phyloP scores from a whole-genome alignment of 805 yeast species.

The Ogataea ramenticola region DNA sequence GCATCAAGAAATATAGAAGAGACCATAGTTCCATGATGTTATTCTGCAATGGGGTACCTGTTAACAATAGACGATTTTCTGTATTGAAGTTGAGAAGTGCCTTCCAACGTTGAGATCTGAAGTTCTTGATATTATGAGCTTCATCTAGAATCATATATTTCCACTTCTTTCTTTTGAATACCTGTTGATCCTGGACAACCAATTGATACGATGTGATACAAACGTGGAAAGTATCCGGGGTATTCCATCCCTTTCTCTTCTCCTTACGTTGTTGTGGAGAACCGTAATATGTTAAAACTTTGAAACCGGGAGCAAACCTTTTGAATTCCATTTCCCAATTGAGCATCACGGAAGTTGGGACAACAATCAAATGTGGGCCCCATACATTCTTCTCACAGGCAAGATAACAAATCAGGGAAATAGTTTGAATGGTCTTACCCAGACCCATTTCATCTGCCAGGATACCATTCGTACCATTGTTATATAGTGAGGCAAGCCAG shows the following conservation, averaged over 20 bases:
- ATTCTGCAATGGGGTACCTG: constrained; percentile 97
- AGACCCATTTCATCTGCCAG: constrained; percentile 99
- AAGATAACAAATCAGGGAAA: constrained; percentile 73
- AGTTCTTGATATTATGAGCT: constrained; percentile 96
- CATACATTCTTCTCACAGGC: constrained; percentile 92
- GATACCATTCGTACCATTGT: constrained; percentile 90
- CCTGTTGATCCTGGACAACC: constrained; percentile 95
- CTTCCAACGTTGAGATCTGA: constrained; percentile 95
- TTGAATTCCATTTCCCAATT: constrained; percentile 99
- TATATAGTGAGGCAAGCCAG: constrained; percentile 93
- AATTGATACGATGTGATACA: constrained; percentile 96
- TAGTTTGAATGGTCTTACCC: constrained; percentile 95
- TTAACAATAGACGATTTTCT: constrained; percentile 74
- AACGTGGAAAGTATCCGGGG: constrained; percentile 90
- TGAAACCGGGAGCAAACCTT: constrained; percentile 96
- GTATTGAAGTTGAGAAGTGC: constrained; percentile 91
- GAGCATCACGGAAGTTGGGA: constrained; percentile 94
- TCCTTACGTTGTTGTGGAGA: constrained; percentile 95
- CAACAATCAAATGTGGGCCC: constrained; percentile 98
- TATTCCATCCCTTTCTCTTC: constrained; percentile 96
- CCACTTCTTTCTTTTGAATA: constrained; percentile 90
- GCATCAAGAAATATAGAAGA: constrained; percentile 89
- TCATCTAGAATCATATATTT: constrained; percentile 95
- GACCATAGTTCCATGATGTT: constrained; percentile 97
- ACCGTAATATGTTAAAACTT: constrained; percentile 92